Evolutionary conservation across 108 stramenopile species (phyloP).

Genomic region (Cylindrotheca fusiformis): DNA sequence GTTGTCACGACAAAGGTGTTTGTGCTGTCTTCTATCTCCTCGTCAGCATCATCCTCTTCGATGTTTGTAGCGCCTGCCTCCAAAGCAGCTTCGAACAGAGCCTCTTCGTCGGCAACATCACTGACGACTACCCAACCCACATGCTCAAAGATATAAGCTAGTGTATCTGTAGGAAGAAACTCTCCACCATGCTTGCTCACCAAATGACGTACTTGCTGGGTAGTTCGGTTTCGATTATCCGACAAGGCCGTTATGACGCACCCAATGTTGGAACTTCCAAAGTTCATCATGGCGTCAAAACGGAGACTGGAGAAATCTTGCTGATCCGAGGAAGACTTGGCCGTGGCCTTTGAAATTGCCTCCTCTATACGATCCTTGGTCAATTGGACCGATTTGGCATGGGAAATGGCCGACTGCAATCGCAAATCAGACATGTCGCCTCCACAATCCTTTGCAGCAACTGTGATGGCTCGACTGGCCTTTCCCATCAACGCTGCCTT

Average conservation of each 20-base stretch:
- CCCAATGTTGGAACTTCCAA: slow-evolving; percentile 47
- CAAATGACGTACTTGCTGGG: slow-evolving; percentile 56
- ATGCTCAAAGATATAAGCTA: slow-evolving; percentile 67
- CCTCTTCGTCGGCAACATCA: slow-evolving; percentile 38
- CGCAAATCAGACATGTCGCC: slow-evolving; percentile 61
- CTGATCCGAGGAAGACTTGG: slow-evolving; percentile 31
- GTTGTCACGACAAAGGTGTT: slow-evolving; percentile 45
- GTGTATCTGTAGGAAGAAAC: slow-evolving; percentile 47
- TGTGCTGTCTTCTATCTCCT: neutral
- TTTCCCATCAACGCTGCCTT: slow-evolving; percentile 46
- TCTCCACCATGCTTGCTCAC: slow-evolving; percentile 64
- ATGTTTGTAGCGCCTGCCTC: slow-evolving; percentile 69
- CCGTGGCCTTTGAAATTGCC: slow-evolving; percentile 54
- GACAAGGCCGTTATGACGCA: slow-evolving; percentile 63
- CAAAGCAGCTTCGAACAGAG: slow-evolving; percentile 60
- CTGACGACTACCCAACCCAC: slow-evolving; percentile 55
- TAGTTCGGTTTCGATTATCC: slow-evolving; percentile 76
- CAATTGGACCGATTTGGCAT: slow-evolving; percentile 61
- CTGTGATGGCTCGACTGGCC: slow-evolving; percentile 58
- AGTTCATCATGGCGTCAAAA: slow-evolving; percentile 67
- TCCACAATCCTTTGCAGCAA: slow-evolving; percentile 43
- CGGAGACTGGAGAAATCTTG: slow-evolving; percentile 41
- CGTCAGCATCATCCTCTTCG: slow-evolving; percentile 28
- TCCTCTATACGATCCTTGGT: slow-evolving; percentile 65
- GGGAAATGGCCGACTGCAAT: slow-evolving; percentile 58